phyloP scores from a whole-genome alignment of 306 rosid species.

The Nissolia schottii region DNA sequence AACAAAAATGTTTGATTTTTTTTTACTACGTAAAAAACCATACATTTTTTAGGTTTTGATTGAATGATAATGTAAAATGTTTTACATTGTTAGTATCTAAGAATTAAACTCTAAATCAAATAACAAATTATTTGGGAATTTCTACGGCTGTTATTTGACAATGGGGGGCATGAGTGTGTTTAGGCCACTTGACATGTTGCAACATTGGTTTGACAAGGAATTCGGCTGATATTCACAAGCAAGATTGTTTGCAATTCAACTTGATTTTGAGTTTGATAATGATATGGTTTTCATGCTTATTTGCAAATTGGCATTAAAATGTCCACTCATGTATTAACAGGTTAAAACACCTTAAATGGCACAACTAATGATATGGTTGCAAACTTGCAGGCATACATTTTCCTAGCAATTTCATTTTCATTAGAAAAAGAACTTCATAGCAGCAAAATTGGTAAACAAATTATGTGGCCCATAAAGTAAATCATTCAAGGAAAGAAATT shows the following conservation, averaged over 20 bases:
- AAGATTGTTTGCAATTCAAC: slow-evolving; percentile 8
- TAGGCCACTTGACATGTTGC: slow-evolving; percentile 28
- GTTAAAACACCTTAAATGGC: background rate
- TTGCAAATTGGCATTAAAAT: background rate
- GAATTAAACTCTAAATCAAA: background rate
- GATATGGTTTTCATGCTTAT: background rate
- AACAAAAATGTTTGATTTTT: too few relatives aligned
- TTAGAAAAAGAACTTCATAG: background rate
- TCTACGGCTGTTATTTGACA: slow-evolving; percentile 27
- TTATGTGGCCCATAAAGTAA: background rate
- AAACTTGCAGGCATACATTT: background rate
- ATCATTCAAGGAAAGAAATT: background rate
- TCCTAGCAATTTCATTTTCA: background rate
- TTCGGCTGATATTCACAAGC: background rate
- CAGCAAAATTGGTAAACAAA: background rate
- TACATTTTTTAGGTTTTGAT: too few relatives aligned
- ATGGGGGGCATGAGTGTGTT: background rate
- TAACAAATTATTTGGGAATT: background rate
- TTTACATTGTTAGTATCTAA: too few relatives aligned
- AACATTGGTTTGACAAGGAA: slow-evolving; percentile 9
- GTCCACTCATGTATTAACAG: background rate
- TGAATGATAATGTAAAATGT: too few relatives aligned
- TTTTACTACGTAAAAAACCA: too few relatives aligned
- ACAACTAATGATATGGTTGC: background rate
- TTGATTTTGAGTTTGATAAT: background rate